Conservation (phyloP, 2,329 filamentous ascomycete genomes). For the Aspergillus sp. region DNA sequence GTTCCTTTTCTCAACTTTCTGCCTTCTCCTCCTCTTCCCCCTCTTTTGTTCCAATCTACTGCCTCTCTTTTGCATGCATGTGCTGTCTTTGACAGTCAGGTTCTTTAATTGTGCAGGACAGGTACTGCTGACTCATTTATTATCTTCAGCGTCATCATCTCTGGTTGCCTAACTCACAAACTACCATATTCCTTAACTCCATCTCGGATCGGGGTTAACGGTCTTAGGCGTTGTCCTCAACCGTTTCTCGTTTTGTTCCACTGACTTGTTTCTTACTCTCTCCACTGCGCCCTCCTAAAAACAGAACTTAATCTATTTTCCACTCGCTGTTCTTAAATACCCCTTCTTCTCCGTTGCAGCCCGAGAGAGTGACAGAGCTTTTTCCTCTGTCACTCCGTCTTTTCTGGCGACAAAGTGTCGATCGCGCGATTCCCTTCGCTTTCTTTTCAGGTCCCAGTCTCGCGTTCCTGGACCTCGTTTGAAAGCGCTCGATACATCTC, state of each 20-base stretch:
- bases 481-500: conserved; percentile 18
- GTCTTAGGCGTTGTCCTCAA: conserved; percentile 21
- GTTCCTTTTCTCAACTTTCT: neutral
- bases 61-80: neutral
- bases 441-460: conserved; percentile 22
- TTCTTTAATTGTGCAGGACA: too few relatives aligned
- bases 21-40: neutral
- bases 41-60: neutral
- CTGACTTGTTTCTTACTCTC: conserved; percentile 7
- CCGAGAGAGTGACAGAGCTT: conserved; percentile 27
- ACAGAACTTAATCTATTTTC: neutral
- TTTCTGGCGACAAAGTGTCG: conserved; percentile 32
- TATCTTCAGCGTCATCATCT: conserved; percentile 18
- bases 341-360: neutral
- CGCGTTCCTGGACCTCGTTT: conserved; percentile 29
- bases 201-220: conserved; percentile 25
- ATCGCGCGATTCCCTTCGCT: conserved; percentile 24
- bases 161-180: conserved; percentile 11
- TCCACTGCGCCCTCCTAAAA: conserved; percentile 8
- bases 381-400: conserved; percentile 25
- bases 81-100: too few relatives aligned
- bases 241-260: conserved; percentile 11
- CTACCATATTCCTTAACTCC: neutral
- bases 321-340: conserved; percentile 2
- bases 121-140: neutral